Base-by-base conservation (phyloP, 2,329 filamentous ascomycete genomes). In the Neofusicoccum laricinum region DNA sequence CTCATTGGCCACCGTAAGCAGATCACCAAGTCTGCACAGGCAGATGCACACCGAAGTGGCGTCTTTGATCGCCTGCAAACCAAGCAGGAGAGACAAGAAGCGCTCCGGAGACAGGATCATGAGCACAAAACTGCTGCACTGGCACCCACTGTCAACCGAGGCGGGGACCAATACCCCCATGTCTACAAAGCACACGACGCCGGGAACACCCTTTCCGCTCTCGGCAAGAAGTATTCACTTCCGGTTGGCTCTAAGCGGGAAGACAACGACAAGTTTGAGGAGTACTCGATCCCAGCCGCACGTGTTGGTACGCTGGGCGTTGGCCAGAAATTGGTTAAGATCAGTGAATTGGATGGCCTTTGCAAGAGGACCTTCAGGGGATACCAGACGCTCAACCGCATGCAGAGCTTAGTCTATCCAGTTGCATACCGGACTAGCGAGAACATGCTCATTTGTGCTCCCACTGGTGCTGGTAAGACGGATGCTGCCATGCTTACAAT, bases 381-480 rank as follows among this genome's bases (percentile, higher is more conserved):
- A 0, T 99, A 99, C 82, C 94, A 93, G 78, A 80, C 90, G 2
- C 84, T 99, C 66, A 99, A 99, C 73, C 90, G 96, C 32, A 99
- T 99, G 96, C 95, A 99, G 79, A 98, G 93, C 75, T 82, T 99
- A 53, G 91, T 98, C 0, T 97, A 97, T 71, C 93, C 93, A 0
- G 92, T 99, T 4, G 95, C 93, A 0, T 98, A 99, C 79, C 92
- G 90, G 75, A 97, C 92, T 2, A 97, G 88, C 72, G 95, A 99
- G 78, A 99, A 99, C 70, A 97, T 99, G 94, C 86, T 99, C 59
- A 96, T 99, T 66, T 99, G 95, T 77, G 95, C 95, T 21, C 95
- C 95, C 4, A 99, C 95, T 62, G 95, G 95, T 86, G 93, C 93
- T 66, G 95, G 95, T 87, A 99, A 99, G 84, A 99, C 95, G 1